Percentiles rank a stretch among this genome's conserved stretches.
phyloP scores from a whole-genome alignment of 2,329 filamentous ascomycete genomes.

The Sarocladium brachiariae region DNA sequence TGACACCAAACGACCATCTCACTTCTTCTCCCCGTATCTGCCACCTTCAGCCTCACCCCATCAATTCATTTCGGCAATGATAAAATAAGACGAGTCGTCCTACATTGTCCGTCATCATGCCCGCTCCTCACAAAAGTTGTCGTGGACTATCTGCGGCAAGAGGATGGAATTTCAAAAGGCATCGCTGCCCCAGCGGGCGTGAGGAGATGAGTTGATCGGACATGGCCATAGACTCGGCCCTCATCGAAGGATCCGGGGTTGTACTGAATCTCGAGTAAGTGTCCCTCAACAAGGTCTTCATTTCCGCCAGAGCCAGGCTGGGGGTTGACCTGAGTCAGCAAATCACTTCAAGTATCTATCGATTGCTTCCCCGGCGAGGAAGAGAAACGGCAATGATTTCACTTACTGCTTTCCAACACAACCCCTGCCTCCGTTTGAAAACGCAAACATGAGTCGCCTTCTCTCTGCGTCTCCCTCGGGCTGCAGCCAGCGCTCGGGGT shows the following conservation, averaged over 20 bases:
- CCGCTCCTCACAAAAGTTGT: too few species aligned
- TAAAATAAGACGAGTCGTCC: too few species aligned
- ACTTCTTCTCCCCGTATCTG: too few species aligned
- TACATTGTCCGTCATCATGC: too few species aligned
- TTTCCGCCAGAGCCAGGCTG: slow-evolving; percentile 56
- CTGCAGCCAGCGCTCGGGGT: slow-evolving; percentile 78
- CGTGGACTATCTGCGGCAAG: not conserved
- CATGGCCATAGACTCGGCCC: slow-evolving; percentile 52
- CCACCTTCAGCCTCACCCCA: too few species aligned
- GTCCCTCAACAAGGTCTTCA: slow-evolving; percentile 58
- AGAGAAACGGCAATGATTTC: not conserved
- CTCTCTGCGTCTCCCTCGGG: slow-evolving; percentile 66
- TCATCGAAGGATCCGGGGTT: slow-evolving; percentile 46
- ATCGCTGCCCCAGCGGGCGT: slow-evolving; percentile 52
- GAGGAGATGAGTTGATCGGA: slow-evolving; percentile 63
- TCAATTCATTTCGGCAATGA: too few species aligned
- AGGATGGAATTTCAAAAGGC: slow-evolving; percentile 41
- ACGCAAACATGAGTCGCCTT: slow-evolving; percentile 56
- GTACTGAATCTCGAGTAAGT: slow-evolving; percentile 55
- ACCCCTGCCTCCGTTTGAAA: slow-evolving; percentile 57
- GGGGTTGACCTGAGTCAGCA: not conserved
- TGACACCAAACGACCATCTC: too few species aligned
- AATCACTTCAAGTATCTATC: not conserved
- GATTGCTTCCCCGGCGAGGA: not conserved
- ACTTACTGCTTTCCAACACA: slow-evolving; percentile 63